phyloP scores from a whole-genome alignment of 345 rosid species.

The Kandelia obovata region DNA sequence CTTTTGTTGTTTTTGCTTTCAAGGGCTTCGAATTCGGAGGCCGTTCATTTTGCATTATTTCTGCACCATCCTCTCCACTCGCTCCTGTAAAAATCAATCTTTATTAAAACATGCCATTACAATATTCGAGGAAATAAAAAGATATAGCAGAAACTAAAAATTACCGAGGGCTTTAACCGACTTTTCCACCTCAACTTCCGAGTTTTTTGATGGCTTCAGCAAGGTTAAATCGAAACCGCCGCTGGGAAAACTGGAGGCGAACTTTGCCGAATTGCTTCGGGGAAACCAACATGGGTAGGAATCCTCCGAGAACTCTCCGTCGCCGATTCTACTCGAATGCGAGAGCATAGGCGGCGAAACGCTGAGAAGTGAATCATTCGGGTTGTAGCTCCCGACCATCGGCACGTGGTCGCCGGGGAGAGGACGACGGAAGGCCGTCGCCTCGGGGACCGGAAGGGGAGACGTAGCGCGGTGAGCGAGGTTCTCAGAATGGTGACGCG shows the following conservation, averaged over 20 bases:
- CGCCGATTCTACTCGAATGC: conserved; percentile 32
- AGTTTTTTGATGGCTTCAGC: conserved; percentile 19
- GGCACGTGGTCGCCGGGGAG: conserved; percentile 22
- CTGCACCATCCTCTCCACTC: conserved; percentile 13
- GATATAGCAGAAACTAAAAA: neutral
- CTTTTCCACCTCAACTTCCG: conserved; percentile 14
- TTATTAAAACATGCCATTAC: neutral
- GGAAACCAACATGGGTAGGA: conserved; percentile 47
- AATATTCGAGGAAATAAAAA: neutral
- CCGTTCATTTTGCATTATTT: conserved; percentile 7
- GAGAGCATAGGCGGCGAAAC: conserved; percentile 35
- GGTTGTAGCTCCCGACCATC: conserved; percentile 60
- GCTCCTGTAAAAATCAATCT: conserved; percentile 6
- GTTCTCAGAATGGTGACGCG: conserved; percentile 62
- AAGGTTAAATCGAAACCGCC: conserved; percentile 74
- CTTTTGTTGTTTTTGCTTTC: conserved; percentile 25
- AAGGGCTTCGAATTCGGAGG: conserved; percentile 12
- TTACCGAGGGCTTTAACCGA: conserved; percentile 35
- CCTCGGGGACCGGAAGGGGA: conserved; percentile 47
- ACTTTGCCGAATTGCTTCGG: conserved; percentile 50
- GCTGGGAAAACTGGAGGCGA: conserved; percentile 65
- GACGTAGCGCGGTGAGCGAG: conserved; percentile 50
- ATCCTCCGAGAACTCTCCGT: conserved; percentile 49
- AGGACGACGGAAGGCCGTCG: conserved; percentile 22
- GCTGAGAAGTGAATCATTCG: conserved; percentile 52